These are phyloP conservation scores for Magnolia kwangsiensis DNA, from an alignment of 164 flowering plant species.

Conservation along the genomic window DNA sequence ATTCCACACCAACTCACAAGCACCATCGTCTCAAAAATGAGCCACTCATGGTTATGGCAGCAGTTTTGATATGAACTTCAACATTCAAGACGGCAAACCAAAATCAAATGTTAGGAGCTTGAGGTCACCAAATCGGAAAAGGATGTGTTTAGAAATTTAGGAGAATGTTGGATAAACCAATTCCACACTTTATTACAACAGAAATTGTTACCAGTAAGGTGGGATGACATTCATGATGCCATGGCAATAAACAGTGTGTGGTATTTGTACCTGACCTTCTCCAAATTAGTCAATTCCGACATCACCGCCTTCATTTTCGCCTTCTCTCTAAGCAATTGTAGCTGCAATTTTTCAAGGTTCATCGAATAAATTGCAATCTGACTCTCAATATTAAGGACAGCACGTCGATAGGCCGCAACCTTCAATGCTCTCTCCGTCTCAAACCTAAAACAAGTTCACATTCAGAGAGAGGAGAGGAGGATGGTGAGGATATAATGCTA, in stretches of 20 bases:
- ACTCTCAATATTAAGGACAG: conserved; percentile 53
- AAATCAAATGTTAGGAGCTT: neutral
- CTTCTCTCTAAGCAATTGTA: neutral
- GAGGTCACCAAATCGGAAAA: neutral
- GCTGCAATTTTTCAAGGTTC: conserved; percentile 28
- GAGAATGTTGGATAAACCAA: neutral
- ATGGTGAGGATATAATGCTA: neutral
- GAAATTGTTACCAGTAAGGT: neutral
- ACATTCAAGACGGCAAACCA: neutral
- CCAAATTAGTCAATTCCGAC: conserved; percentile 39
- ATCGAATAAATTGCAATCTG: conserved; percentile 29
- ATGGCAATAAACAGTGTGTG: too few relatives aligned
- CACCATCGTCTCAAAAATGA: neutral
- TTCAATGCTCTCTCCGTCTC: conserved; percentile 51
- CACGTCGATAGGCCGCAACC: conserved; percentile 42
- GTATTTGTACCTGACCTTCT: conserved; percentile 39
- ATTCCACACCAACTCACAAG: neutral
- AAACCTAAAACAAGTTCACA: conserved; percentile 31
- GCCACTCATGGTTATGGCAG: neutral
- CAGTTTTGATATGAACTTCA: neutral
- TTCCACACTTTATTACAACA: neutral
- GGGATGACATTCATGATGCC: neutral
- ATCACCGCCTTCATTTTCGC: conserved; percentile 12
- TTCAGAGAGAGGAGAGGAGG: neutral
- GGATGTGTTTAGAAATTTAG: neutral